Conservation (phyloP, 176 grass and related monocot species). For the Eragrostis curvula region DNA sequence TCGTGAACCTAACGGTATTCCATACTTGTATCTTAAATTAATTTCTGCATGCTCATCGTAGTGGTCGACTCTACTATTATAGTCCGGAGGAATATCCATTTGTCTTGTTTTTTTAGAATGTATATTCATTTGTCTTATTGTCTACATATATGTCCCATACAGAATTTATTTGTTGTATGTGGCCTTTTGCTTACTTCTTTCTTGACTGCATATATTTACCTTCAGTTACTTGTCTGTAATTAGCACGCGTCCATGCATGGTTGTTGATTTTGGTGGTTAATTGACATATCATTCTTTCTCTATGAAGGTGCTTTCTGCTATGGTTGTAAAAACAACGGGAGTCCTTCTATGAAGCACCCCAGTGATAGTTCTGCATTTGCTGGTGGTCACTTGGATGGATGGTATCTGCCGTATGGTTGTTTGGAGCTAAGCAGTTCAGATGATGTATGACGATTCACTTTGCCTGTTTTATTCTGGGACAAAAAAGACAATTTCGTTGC, state of each 20-base stretch:
- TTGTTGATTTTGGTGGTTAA: not conserved
- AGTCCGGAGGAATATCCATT: too few relatives aligned
- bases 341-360: slow-evolving; percentile 15
- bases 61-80: not conserved
- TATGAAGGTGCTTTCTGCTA: slow-evolving; percentile 1
- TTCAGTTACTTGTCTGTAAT: not conserved
- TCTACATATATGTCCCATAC: too few relatives aligned
- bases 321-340: slow-evolving; percentile 25
- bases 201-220: not conserved
- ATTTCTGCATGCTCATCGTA: not conserved
- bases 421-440: not conserved
- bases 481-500: not conserved
- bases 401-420: not conserved
- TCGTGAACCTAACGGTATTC: not conserved
- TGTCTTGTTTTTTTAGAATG: too few relatives aligned
- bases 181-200: too few relatives aligned
- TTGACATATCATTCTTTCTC: not conserved
- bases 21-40: not conserved
- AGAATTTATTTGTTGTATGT: too few relatives aligned
- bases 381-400: not conserved
- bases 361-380: not conserved
- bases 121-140: too few relatives aligned
- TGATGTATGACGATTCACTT: not conserved
- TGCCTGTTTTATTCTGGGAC: not conserved
- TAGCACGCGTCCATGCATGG: not conserved